Conservation (phyloP, 1,284 basidiomycete species). For the Moniliophthora roreri region DNA sequence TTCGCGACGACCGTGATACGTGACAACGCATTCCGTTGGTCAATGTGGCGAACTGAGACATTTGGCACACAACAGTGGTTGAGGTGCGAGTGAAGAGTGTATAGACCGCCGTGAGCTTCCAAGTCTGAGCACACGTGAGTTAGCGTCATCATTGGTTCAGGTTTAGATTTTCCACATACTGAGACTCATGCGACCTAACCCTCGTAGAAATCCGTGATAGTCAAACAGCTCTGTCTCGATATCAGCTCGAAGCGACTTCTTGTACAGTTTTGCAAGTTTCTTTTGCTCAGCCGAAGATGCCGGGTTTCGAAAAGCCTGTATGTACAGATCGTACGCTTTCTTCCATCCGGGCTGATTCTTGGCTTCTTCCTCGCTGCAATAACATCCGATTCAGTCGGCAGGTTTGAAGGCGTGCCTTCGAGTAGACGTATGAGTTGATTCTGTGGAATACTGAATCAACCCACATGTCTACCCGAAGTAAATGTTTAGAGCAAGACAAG, state of each 20-base stretch:
- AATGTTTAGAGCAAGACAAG: not conserved
- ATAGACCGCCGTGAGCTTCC: conserved; percentile 86
- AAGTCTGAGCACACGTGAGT: conserved; percentile 50
- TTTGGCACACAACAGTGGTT: conserved; percentile 86
- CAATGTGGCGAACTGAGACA: conserved; percentile 68
- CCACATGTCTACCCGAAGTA: no score
- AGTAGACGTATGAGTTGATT: not conserved
- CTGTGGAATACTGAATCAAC: no score
- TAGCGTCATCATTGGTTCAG: not conserved
- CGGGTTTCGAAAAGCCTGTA: conserved; percentile 59
- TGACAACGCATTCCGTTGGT: conserved; percentile 61
- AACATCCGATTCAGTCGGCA: not conserved
- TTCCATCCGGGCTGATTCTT: conserved; percentile 53
- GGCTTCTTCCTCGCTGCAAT: conserved; percentile 44
- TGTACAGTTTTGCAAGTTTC: conserved; percentile 55
- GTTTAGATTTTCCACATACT: conserved; percentile 46
- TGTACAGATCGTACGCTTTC: conserved; percentile 54
- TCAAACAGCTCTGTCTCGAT: conserved; percentile 65
- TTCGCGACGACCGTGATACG: conserved; percentile 74
- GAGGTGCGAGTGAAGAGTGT: conserved; percentile 82
- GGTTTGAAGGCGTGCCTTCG: not conserved
- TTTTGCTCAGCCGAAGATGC: conserved; percentile 49
- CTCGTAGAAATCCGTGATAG: conserved; percentile 70
- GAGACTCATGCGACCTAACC: conserved; percentile 81
- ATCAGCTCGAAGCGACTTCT: conserved; percentile 52